phyloP scores from a whole-genome alignment of 2,329 filamentous ascomycete species.

The Neoascochyta sp. region DNA sequence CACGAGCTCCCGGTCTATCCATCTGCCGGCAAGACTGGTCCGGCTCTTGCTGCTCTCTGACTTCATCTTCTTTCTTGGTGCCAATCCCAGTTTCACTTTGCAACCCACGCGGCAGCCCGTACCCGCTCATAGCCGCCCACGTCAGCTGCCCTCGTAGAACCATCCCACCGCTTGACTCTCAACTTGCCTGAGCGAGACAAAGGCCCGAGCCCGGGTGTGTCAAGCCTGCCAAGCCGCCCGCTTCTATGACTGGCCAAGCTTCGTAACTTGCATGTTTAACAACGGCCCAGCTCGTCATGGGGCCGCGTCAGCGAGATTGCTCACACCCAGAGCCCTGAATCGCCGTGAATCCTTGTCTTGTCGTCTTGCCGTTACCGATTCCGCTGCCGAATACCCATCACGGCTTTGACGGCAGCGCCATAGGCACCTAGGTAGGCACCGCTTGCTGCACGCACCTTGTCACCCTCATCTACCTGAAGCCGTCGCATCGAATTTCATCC shows the following conservation, averaged over 20 bases:
- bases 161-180: slow-evolving; percentile 29
- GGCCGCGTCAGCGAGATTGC: slow-evolving; percentile 33
- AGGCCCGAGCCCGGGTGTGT: slow-evolving; percentile 27
- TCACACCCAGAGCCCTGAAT: slow-evolving; percentile 8
- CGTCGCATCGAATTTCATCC: too few species aligned
- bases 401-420: too few species aligned
- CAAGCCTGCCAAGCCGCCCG: slow-evolving; percentile 33
- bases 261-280: slow-evolving; percentile 13
- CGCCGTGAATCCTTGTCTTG: too few species aligned
- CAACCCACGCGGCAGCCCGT: not conserved
- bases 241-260: slow-evolving; percentile 31
- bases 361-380: too few species aligned
- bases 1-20: slow-evolving; percentile 25
- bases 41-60: not conserved
- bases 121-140: not conserved
- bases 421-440: too few species aligned
- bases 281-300: slow-evolving; percentile 16
- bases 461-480: not conserved
- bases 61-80: not conserved
- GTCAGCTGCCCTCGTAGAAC: not conserved
- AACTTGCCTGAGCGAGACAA: slow-evolving; percentile 32
- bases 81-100: not conserved
- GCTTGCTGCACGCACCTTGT: too few species aligned
- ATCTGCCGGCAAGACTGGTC: slow-evolving; percentile 5
- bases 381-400: too few species aligned